A percentile compares a stretch with the other conserved stretches of the same genome.
These are phyloP conservation scores for Apophysomyces variabilis DNA, from an alignment of 371 early-diverging fungal species.

Conservation along the genomic window DNA sequence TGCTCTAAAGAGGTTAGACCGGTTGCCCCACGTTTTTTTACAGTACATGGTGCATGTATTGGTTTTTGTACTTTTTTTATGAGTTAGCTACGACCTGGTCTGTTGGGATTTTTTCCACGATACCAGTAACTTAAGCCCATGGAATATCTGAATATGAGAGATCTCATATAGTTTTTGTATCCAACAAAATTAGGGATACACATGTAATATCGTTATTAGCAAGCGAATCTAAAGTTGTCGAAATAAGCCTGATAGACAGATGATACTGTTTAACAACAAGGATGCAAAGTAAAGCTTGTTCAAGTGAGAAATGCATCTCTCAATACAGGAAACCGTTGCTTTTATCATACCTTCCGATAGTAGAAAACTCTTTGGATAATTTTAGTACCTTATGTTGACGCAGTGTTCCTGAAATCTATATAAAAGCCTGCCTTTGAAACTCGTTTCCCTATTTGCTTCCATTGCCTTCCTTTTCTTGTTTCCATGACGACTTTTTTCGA, in stretches of 20 bases:
- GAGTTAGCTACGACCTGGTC: too few relatives aligned
- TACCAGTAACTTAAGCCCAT: too few relatives aligned
- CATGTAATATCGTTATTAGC: too few relatives aligned
- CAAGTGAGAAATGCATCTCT: conserved; percentile 6
- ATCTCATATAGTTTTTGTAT: too few relatives aligned
- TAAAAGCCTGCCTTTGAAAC: neutral
- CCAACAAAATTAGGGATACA: too few relatives aligned
- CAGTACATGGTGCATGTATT: neutral
- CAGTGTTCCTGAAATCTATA: conserved; percentile 4
- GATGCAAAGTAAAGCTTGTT: neutral
- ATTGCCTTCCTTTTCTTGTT: neutral
- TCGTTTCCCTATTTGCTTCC: neutral
- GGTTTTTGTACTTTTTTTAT: neutral
- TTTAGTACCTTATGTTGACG: conserved; percentile 1
- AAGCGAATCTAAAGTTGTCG: too few relatives aligned
- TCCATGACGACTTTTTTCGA: conserved; percentile 2
- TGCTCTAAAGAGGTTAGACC: neutral
- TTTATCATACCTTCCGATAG: too few relatives aligned
- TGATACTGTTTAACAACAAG: neutral
- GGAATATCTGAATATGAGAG: too few relatives aligned
- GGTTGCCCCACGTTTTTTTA: conserved; percentile 4
- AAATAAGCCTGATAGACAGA: neutral
- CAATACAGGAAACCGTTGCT: neutral
- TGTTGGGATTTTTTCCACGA: too few relatives aligned
- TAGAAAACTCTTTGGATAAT: neutral